Percentiles rank a stretch among this genome's conserved stretches.
Evolutionary conservation across 176 grass and related monocot species (phyloP).

Genomic region (Oryza australiensis): DNA sequence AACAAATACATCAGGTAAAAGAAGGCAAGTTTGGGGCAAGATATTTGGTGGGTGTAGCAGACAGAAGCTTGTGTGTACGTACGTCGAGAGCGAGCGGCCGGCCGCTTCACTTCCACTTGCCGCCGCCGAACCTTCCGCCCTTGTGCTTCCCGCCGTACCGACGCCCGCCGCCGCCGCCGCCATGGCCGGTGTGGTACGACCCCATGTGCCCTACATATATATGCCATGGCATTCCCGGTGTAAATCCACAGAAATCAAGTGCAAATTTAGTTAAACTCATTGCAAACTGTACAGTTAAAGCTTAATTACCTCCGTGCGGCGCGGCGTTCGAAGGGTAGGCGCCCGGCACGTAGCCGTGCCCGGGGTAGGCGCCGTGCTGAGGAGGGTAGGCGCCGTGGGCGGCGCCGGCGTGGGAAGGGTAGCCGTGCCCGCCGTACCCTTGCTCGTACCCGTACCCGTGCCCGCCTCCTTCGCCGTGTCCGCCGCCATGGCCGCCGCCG

Average conservation of each 20-base stretch:
- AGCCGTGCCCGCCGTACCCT: conserved; percentile 10
- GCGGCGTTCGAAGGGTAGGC: conserved; percentile 26
- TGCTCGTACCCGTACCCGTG: conserved; percentile 2
- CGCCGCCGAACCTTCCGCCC: conserved; percentile 46
- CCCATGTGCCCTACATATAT: conserved; percentile 34
- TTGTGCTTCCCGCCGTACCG: conserved; percentile 49
- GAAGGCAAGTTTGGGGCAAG: no score
- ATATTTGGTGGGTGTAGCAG: not conserved
- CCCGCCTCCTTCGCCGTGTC: conserved; percentile 18
- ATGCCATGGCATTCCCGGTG: no score
- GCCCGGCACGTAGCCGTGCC: not conserved
- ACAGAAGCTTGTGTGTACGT: not conserved
- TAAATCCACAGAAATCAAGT: not conserved
- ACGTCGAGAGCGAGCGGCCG: no score
- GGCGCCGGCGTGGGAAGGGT: not conserved
- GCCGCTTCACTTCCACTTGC: conserved; percentile 43
- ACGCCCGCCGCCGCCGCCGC: conserved; percentile 2
- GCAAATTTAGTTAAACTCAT: not conserved
- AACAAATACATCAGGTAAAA: no score
- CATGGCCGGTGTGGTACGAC: conserved; percentile 37
- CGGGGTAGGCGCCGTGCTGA: conserved; percentile 30
- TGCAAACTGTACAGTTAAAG: no score
- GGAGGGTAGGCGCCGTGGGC: conserved; percentile 19
- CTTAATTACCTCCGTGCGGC: not conserved
- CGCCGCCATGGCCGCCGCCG: not conserved